Percentiles rank a stretch among this genome's conserved stretches.
Evolutionary conservation across 2,329 filamentous ascomycete species (phyloP).

Genomic region (Sclerotinia subarctica): DNA sequence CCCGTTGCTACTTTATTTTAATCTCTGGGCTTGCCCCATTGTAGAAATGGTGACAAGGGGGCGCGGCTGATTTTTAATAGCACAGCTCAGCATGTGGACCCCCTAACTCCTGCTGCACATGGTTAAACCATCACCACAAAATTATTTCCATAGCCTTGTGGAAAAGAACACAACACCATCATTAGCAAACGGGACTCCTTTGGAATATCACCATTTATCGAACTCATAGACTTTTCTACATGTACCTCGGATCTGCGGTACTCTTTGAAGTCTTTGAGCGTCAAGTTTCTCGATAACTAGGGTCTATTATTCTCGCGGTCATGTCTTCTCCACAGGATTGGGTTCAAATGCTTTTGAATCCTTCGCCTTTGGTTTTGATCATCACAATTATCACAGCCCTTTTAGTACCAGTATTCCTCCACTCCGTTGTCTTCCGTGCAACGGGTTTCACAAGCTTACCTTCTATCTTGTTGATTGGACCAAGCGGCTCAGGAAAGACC

Average conservation of each 20-base stretch:
- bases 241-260: neutral
- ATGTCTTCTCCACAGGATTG: constrained; percentile 35
- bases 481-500: constrained; percentile 83
- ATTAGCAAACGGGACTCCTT: neutral
- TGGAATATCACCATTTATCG: neutral
- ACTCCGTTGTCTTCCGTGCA: constrained; percentile 66
- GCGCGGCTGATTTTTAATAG: neutral
- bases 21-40: neutral
- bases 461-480: constrained; percentile 76
- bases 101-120: neutral
- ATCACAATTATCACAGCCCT: constrained; percentile 70
- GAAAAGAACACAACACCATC: constrained; percentile 5
- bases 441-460: constrained; percentile 66
- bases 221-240: neutral
- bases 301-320: neutral
- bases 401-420: constrained; percentile 71
- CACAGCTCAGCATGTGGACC: constrained; percentile 16
- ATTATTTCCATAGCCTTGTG: constrained; percentile 14
- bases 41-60: constrained; percentile 13
- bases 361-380: constrained; percentile 60
- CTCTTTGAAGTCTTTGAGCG: neutral
- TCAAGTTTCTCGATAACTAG: neutral
- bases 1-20: constrained; percentile 11
- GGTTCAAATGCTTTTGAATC: constrained; percentile 55
- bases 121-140: neutral